Base-by-base conservation (phyloP, 139 green algal species). In the Diplosphaera chodatii region DNA sequence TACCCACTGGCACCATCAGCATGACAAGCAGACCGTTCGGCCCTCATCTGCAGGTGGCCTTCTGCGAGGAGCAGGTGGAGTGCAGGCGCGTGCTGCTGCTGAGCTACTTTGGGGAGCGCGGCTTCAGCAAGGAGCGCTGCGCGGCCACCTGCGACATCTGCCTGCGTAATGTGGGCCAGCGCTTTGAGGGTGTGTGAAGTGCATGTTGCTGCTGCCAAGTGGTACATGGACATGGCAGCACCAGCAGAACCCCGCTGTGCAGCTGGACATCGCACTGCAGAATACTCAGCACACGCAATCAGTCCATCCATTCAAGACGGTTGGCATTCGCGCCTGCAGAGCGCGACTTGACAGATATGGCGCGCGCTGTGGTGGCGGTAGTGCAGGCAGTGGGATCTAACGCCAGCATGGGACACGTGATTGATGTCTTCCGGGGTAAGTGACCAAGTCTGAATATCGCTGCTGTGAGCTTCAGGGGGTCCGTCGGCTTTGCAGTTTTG, bases 51-150 rank as follows among this genome's bases (percentile, higher is more conserved):
- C 80, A 93, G 88, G 79, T 94, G 59, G 81, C 82, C 34, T 96
- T 93, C 72, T 89, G 85, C 62, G 87, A 97, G 82, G 88, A 92
- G 56, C 69, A 84, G 41, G 76, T 86, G 32, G 85, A 91, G 75
- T 97, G 91, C 76, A 79, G 91, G 8, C 80, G 91, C 29, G 77
- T 88, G 68, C 76, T 92, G 72, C 77, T 96, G 72, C 86, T 97
- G 80, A 56, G 75, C n/a, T 85, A 96, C 77, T 97, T 96, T 84
- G 90, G 84, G 0, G 91, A 97, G 80, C 20, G 27, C 15, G 63
- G 29, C n/a, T 96, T 93, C 73, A 73, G 73, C 31, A 55, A 73
- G 1, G 72, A 66, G n/a, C 55, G 79, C 28, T 97, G 91, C 83
- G 34, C 63, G 1, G 67, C 69, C 67, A 91, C 83, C 15, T 96